Base-by-base conservation (phyloP, 805 yeast genomes). In the Ogataea ganodermae region DNA sequence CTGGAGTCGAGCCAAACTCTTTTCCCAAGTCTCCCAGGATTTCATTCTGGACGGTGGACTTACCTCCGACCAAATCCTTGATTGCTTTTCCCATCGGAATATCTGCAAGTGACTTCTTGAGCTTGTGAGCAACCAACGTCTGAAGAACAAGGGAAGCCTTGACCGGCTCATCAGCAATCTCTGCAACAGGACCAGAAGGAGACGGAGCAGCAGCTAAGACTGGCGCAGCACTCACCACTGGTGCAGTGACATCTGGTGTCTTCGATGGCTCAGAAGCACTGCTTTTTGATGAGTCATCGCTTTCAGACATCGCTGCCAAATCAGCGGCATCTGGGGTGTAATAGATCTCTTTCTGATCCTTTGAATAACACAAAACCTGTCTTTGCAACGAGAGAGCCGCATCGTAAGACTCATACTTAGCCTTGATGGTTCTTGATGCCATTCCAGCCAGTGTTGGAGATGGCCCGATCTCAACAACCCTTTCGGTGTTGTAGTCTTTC, bases 401-500 rank as follows among this genome's bases (percentile, higher is more conserved):
- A 68, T 94, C 99, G 67, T 90, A 94, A 35, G 97, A 86, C 73
- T 94, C 98, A 71, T 91, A 95, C 71, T 90, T 94, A 67, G 95
- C 88, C 75, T 83, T 84, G 63, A 94, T 82, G 53, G 99, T 94
- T 75, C 98, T 85, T 59, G 88, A 82, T 55, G 99, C 98, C 99
- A 94, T 94, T 58, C 98, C 98, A 33, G 97, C 94, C 67, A 94
- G 79, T 36, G 99, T 94, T 51, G 99, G 98, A 41, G 98, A 90
- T 52, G 99, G 99, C 46, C 99, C 99, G 56, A 94, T 89, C 72
- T 94, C 99, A 57, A 94, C 97, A 52, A 94, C 92, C 66, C 99
- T 82, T 74, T 95, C 99, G 52, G 97, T 86, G 72, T 92, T 90
- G 80, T 82, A 86, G 61, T 90, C 94, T 69, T 88, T 87, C 68